Evolutionary conservation across 805 yeast species (phyloP), one percentile per base, ranked within the genome.

Genomic region (Candida golubevii): DNA sequence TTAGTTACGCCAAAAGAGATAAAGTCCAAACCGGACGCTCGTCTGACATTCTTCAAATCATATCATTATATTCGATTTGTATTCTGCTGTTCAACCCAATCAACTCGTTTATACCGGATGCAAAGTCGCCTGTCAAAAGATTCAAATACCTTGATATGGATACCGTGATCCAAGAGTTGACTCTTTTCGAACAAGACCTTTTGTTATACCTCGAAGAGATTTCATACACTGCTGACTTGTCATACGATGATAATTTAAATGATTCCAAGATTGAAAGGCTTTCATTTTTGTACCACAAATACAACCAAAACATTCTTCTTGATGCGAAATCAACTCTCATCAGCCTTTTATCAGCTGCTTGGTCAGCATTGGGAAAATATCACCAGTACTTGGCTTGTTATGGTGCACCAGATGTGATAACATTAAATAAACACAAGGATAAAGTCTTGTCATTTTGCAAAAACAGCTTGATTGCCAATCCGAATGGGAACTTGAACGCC

Each of bases 281-380:
- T 14, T 61, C 70, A 4, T 71, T 71, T 49, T 58, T 71, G 35
- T 67, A 62, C 55, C 54, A 57, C 35, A 63, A 58, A 42, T 64
- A 60, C 49, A 71, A 71, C 50, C 55, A 58, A 13, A 66, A 66
- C 42, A 41, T 67, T 13, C 45, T 66, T 12, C 48, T 59, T 28
- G 42, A 49, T 5, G 69, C 65, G 45, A 49, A 48, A 36, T 58
- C 66, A 6, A 58, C 52, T 14, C 56, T 66, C 13, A 53, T 62
- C 29, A 56, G 56, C 34, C 49, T 61, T 18, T 49, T 69, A 15
- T 62, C 72, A 2, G 55, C 51, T 44, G 69, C 71, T 3, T 71
- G 75, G 75, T 61, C 44, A 40, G 47, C 70, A 1, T 49, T 71
- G 29, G 75, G 74, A 7, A 53, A 58, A 38, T 62, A 53, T 41